Evolutionary conservation across 2,329 filamentous ascomycete species (phyloP).

Genomic region (Orbilia javanica): DNA sequence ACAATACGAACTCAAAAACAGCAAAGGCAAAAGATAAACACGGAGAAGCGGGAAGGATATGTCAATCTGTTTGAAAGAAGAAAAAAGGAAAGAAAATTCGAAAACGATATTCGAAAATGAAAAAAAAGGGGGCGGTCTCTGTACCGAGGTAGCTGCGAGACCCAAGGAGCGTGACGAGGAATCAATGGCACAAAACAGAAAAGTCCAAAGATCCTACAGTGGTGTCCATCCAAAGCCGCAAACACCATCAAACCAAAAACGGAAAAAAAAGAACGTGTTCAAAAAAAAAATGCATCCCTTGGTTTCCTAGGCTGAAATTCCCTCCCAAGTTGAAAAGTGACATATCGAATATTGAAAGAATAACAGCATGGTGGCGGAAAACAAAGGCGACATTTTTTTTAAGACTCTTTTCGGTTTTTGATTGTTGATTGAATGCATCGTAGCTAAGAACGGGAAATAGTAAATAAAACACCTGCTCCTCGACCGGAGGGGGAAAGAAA

Average conservation of each 20-base stretch:
- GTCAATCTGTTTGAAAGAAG: slow-evolving; percentile 42
- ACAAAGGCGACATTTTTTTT: slow-evolving; percentile 38
- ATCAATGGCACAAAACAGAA: slow-evolving; percentile 18
- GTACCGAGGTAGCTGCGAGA: slow-evolving; percentile 59
- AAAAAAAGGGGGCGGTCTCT: slow-evolving; percentile 51
- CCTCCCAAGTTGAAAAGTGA: slow-evolving; percentile 36
- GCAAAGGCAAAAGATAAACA: not conserved
- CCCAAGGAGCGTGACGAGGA: slow-evolving; percentile 56
- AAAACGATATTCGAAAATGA: not conserved
- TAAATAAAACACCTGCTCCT: slow-evolving; percentile 55
- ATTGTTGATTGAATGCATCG: slow-evolving; percentile 16
- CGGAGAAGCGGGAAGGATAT: slow-evolving; percentile 7
- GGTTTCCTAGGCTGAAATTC: slow-evolving; percentile 55
- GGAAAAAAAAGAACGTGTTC: slow-evolving; percentile 19
- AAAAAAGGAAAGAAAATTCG: slow-evolving; percentile 13
- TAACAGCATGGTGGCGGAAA: slow-evolving; percentile 39
- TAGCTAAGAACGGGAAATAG: slow-evolving; percentile 53
- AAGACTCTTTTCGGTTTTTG: slow-evolving; percentile 1
- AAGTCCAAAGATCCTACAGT: slow-evolving; percentile 18
- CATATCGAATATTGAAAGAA: slow-evolving; percentile 48
- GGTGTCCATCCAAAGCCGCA: slow-evolving; percentile 58
- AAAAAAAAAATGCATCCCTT: slow-evolving; percentile 54
- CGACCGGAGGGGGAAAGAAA: slow-evolving; percentile 45
- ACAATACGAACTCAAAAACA: not conserved
- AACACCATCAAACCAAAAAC: slow-evolving; percentile 24